phyloP scores from a whole-genome alignment of 1,284 basidiomycete genomes.

The Ustilago curta region DNA sequence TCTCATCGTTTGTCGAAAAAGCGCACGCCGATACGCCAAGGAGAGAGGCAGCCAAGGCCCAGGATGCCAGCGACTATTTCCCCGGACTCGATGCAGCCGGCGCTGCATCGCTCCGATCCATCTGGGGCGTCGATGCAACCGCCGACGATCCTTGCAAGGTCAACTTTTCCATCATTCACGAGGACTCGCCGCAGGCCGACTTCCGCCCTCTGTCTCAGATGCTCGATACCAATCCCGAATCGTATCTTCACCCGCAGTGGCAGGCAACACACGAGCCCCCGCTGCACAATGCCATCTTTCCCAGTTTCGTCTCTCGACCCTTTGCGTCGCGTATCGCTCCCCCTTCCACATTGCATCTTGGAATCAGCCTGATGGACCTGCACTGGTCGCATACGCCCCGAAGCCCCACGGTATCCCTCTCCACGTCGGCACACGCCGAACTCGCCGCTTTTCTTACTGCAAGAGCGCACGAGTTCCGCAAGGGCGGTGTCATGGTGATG shows the following conservation, averaged over 20 bases:
- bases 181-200: conserved; percentile 66
- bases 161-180: conserved; percentile 68
- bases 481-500: conserved; percentile 69
- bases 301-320: conserved; percentile 64
- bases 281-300: conserved; percentile 67
- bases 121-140: conserved; percentile 33
- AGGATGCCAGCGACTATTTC: conserved; percentile 36
- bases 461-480: conserved; percentile 70
- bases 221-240: conserved; percentile 63
- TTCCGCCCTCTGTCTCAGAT: conserved; percentile 66
- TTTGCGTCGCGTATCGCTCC: conserved; percentile 69
- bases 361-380: conserved; percentile 70
- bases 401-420: conserved; percentile 59
- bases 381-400: conserved; percentile 69
- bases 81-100: conserved; percentile 32
- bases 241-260: conserved; percentile 65
- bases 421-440: conserved; percentile 70
- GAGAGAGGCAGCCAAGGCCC: conserved; percentile 21
- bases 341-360: conserved; percentile 65
- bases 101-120: conserved; percentile 34
- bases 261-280: conserved; percentile 54
- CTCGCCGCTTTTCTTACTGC: conserved; percentile 68
- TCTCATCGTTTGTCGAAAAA: conserved; percentile 61
- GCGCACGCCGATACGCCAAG: conserved; percentile 31
- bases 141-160: conserved; percentile 50